Evolutionary conservation across 75 land plant species (phyloP), one percentile per base, ranked within the genome.

Genomic region (Adiantum capillusveneris): DNA sequence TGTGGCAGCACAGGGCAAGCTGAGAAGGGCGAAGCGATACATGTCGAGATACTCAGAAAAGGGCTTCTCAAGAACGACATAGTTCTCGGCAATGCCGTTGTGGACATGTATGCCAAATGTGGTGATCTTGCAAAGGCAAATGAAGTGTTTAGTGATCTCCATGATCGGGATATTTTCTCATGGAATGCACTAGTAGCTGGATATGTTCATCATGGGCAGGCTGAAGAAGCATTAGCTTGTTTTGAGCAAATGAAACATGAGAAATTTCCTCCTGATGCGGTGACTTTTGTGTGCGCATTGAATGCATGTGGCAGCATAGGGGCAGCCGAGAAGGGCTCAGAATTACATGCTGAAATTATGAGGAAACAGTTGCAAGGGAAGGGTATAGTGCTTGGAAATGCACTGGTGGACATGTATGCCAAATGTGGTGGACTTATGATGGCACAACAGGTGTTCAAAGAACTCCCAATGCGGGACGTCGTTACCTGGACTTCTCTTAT

Each of bases 401-500:
- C 69, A 44, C 54, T 84, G 2, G 24, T 75, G 1, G 67, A 71
- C 66, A 65, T 77, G 65, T 78, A 81, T 65, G 59, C 46, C 1
- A 68, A 57, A 31, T 84, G 34, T 42, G 39, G 65, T 46, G 50
- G 12, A 6, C 17, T 46, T 18, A 21, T 3, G 6, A 46, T 18
- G 22, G 50, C 50, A 6, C 50, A 21, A 46, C 11, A 46, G 5
- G 17, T 46, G 22, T 52, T 63, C 36, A 22, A 63, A 20, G 22
- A 29, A 20, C 31, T 63, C 22, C 22, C 36, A 17, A 53, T 29
- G 13, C 58, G 36, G 34, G 80, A 84, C 53, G 37, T 53, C 14
- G 46, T 78, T 16, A 69, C 88, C 11, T 81, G 84, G 84, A 84
- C 72, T 56, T 64, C 63, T 11, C 29, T 75, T 57, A 69, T 84